A percentile compares a stretch with the other conserved stretches of the same genome.
phyloP scores from a whole-genome alignment of 208 protist genomes.

The Novymonas esmeraldas region DNA sequence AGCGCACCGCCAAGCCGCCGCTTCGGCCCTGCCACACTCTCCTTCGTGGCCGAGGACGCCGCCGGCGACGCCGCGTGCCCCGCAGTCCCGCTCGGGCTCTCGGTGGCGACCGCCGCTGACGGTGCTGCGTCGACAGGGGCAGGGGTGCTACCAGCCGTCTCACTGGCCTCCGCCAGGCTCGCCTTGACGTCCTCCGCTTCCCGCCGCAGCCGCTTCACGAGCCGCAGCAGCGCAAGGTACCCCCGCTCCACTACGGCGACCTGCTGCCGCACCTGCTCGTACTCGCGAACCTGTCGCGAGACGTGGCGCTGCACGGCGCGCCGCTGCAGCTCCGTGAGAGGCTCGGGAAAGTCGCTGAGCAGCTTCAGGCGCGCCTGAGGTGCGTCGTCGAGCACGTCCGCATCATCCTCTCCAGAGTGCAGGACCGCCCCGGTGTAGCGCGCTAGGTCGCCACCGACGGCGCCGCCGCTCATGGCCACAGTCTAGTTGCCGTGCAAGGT shows the following conservation, averaged over 20 bases:
- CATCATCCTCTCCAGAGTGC: conserved; percentile 14
- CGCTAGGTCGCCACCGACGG: conserved; percentile 8
- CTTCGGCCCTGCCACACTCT: conserved; percentile 16
- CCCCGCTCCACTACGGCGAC: conserved; percentile 43
- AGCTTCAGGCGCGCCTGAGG: conserved; percentile 36
- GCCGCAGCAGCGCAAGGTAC: conserved; percentile 46
- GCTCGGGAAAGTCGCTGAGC: conserved; percentile 66
- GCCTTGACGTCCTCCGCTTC: conserved; percentile 39
- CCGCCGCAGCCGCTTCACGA: conserved; percentile 45
- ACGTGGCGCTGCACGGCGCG: conserved; percentile 46
- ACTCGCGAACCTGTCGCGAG: conserved; percentile 38
- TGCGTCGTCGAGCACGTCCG: conserved; percentile 6
- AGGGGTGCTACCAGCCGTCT: neutral
- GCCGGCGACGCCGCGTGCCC: neutral
- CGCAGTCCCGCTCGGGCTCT: neutral
- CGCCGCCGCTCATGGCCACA: too few relatives aligned
- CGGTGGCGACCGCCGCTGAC: neutral
- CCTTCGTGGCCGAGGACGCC: conserved; percentile 7
- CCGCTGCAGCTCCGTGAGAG: conserved; percentile 61
- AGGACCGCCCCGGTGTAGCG: conserved; percentile 18
- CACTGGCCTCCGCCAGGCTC: conserved; percentile 16
- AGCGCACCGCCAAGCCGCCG: conserved; percentile 23
- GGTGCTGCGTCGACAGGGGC: neutral
- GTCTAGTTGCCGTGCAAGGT: too few relatives aligned
- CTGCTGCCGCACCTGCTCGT: conserved; percentile 40